A percentile compares a stretch with the other conserved stretches of the same genome.
These are phyloP conservation scores for Neofusicoccum kwambonambiense DNA, from an alignment of 2,329 filamentous ascomycete species.

Conservation along the genomic window DNA sequence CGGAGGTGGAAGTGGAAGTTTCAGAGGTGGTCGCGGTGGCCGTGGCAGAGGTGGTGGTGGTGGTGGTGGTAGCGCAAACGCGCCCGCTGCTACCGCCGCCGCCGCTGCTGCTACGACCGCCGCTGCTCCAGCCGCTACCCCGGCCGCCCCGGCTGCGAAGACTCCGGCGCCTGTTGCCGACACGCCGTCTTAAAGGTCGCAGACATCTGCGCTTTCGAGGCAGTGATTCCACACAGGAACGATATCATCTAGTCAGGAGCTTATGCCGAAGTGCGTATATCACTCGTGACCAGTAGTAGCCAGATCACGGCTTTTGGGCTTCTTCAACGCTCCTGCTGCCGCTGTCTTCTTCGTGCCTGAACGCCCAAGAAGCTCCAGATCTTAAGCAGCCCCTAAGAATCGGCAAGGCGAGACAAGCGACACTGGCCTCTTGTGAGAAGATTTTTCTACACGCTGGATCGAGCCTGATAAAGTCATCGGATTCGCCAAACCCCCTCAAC, in stretches of 20 bases:
- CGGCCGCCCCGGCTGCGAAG: not conserved
- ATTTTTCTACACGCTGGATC: too few relatives aligned
- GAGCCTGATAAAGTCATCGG: too few relatives aligned
- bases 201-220: not conserved
- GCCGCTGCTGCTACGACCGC: conserved; percentile 20
- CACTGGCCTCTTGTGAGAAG: too few relatives aligned
- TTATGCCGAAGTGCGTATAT: too few relatives aligned
- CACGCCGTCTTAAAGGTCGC: not conserved
- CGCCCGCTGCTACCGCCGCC: conserved; percentile 13
- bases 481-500: too few relatives aligned
- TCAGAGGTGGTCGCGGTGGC: conserved; percentile 30
- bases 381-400: too few relatives aligned
- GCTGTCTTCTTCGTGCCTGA: too few relatives aligned
- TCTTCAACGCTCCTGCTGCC: too few relatives aligned
- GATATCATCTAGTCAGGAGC: not conserved
- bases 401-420: too few relatives aligned
- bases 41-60: conserved; percentile 35
- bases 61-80: conserved; percentile 23
- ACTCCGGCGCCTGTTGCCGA: not conserved
- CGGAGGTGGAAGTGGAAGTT: conserved; percentile 31
- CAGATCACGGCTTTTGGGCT: too few relatives aligned
- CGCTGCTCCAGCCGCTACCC: conserved; percentile 16
- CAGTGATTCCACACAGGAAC: not conserved
- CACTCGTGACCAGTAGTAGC: too few relatives aligned
- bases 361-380: too few relatives aligned